Evolutionary conservation across 176 grass and related monocot species (phyloP), one percentile per base, ranked within the genome.

Genomic region (Oryza nivara): DNA sequence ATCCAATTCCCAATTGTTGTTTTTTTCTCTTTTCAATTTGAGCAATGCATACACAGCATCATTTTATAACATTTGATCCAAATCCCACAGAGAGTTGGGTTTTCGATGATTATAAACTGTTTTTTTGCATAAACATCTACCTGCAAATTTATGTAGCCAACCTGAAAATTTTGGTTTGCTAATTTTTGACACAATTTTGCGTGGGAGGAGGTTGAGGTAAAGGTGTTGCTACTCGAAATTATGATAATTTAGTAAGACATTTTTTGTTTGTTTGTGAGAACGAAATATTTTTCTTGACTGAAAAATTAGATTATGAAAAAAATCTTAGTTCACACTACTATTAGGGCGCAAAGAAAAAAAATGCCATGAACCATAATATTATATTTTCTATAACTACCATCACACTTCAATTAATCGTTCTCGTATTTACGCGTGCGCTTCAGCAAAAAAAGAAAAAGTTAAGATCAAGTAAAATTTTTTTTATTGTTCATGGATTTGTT

Each of bases 41-140:
- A 5, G 67, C 11, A 45, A 41, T 13, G n/a, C 14, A 43, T 56
- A 25, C 67, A 25, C 20, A 68, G 1, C 6, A 43, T 47, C 49
- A 48, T 6, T 65, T 34, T 43, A 5, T 79, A 36, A 20, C 19
- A 9, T 80, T 72, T 86, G n/a, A 86, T 51, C 72, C 70, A 73
- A 73, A 48, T 73, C 45, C 45, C 23, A 51, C 68, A n/a, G 46
- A 48, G 11, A 49, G 47, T 49, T 14, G 4, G 4, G 12, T 14
- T 49, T 56, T 19, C 16, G 52, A 32, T 32, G 30, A 56, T 5
- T 56, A 19, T 7, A 56, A 0, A n/a, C 1, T 6, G 5, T 51
- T 15, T 52, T 52, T 52, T 52, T 52, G 5, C 49, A 17, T 9
- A 58, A n/a, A 58, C 16, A 58, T 20, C 19, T 58, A n/a, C 54